Conservation (phyloP, 2,329 filamentous ascomycete species). For the Mycosphaerella sp. region DNA sequence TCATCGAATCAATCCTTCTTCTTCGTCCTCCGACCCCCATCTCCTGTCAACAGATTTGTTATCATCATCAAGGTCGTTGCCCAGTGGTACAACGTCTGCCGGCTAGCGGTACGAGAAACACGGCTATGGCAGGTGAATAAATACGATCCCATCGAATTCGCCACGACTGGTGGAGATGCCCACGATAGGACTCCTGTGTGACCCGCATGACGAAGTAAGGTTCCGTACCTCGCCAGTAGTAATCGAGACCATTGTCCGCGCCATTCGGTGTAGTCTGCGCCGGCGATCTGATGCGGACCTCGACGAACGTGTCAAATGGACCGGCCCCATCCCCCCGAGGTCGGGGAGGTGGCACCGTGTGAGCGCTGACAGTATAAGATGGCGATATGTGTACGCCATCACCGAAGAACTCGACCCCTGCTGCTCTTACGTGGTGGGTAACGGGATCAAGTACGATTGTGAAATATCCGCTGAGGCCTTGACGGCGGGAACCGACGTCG, state of each 20-base stretch:
- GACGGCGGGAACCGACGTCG: not conserved
- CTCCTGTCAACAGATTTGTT: too few relatives aligned
- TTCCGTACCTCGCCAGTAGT: not conserved
- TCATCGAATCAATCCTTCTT: too few relatives aligned
- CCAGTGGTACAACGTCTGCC: too few relatives aligned
- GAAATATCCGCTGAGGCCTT: not conserved
- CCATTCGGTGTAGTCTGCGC: not conserved
- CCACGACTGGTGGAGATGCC: not conserved
- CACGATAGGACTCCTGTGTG: constrained; percentile 1
- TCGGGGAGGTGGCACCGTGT: not conserved
- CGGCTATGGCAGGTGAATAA: too few relatives aligned
- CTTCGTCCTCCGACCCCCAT: too few relatives aligned
- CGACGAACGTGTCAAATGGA: not conserved
- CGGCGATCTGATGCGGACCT: not conserved
- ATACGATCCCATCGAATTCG: not conserved
- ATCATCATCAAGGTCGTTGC: too few relatives aligned
- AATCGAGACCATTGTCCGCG: not conserved
- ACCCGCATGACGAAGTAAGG: not conserved
- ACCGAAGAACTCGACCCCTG: not conserved
- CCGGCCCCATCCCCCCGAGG: not conserved
- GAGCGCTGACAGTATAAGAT: not conserved
- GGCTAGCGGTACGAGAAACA: too few relatives aligned
- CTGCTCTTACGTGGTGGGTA: not conserved
- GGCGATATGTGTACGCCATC: not conserved
- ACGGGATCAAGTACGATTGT: not conserved